Base-by-base conservation (phyloP, 116 monocot genomes). In the Thalassia testudinum region DNA sequence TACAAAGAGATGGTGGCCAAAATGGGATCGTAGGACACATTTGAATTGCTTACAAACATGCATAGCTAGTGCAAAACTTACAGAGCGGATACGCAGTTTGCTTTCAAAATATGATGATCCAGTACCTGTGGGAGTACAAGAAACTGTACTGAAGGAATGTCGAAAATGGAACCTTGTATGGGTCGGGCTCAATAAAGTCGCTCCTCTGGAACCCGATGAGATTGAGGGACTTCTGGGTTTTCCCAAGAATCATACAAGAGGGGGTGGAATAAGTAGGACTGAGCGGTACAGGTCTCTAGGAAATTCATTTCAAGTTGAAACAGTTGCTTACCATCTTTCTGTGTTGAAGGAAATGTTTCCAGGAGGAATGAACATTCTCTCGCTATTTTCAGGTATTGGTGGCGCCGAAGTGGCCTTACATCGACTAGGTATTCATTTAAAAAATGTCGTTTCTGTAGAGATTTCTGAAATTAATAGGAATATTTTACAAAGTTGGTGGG, bases 371-470 rank as follows among this genome's bases (percentile, higher is more conserved):
- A 69, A 24, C n/a, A 55, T 76, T 12, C 16, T 81, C 1, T 76
- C 81, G 0, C 54, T 69, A 7, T 69, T 69, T 24, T 62, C 69
- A 6, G 69, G 69, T 16, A 69, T 69, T 22, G 84, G 84, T 0
- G 79, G 84, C 10, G 79, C 79, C 19, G 79, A 85, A 61, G 70
- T 85, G 30, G 85, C 85, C 17, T 76, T 85, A 1, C 76, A 85
- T 51, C 51, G 62, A 0, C 37, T 85, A 7, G 73, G 80, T 1
- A 76, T 85, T 21, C 60, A 28, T 19, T 37, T 85, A 51, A 79
- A 61, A 10, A 26, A 52, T 10, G 76, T 85, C 17, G 57, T 85
- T 17, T 85, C 79, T 0, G 79, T 85, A 42, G 85, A 85, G 61
- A 58, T 51, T 16, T 79, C 76, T 0, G 53, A 72, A 12, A 43